A percentile compares a stretch with the other conserved stretches of the same genome.
phyloP scores from a whole-genome alignment of 768 basidiomycete species.

The Boletellus emodensis region DNA sequence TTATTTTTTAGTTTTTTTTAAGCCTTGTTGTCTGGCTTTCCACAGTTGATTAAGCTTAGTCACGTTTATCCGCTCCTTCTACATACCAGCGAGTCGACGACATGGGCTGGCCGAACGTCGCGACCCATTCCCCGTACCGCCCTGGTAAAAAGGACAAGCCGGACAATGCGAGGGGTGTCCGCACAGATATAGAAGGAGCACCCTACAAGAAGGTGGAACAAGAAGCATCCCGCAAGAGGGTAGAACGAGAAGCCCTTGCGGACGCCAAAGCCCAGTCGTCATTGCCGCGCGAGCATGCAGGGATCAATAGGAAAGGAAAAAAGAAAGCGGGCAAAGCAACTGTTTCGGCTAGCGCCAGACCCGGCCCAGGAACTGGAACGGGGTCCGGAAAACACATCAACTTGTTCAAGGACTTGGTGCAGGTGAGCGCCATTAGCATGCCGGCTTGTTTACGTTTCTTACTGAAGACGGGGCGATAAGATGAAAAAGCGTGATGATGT shows the following conservation, averaged over 20 bases:
- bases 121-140: too few relatives aligned
- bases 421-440: slow-evolving; percentile 36
- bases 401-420: slow-evolving; percentile 78
- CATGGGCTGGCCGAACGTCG: too few relatives aligned
- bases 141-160: too few relatives aligned
- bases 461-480: slow-evolving; percentile 6
- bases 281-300: slow-evolving; percentile 59
- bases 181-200: too few relatives aligned
- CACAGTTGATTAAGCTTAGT: too few relatives aligned
- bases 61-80: too few relatives aligned
- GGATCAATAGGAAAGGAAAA: slow-evolving; percentile 36
- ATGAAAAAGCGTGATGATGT: slow-evolving; percentile 21
- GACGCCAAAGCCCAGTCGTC: slow-evolving; percentile 79
- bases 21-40: too few relatives aligned
- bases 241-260: slow-evolving; percentile 67
- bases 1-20: too few relatives aligned
- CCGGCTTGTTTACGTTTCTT: background rate
- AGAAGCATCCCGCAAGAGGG: slow-evolving; percentile 63
- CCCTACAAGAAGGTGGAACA: too few relatives aligned
- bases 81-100: too few relatives aligned
- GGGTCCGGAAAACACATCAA: slow-evolving; percentile 69
- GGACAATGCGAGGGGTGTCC: too few relatives aligned
- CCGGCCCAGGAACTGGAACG: background rate
- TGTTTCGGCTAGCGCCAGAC: background rate
- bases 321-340: slow-evolving; percentile 33